A percentile compares a stretch with the other conserved stretches of the same genome.
These are phyloP conservation scores for Populus simonii DNA, from an alignment of 345 rosid species.

Conservation along the genomic window DNA sequence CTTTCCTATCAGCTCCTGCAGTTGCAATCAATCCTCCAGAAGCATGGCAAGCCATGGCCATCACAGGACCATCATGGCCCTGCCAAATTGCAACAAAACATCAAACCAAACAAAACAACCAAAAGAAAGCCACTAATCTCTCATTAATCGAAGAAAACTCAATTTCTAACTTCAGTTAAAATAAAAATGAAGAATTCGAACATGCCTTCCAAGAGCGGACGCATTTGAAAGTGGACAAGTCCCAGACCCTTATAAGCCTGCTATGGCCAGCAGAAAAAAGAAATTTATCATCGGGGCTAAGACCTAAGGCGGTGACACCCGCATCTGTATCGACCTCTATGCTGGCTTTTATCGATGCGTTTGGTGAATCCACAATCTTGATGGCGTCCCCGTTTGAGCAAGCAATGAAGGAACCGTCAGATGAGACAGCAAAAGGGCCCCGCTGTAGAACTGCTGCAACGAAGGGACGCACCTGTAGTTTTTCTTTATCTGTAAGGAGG, in stretches of 20 bases:
- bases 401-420: slow-evolving; percentile 71
- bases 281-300: slow-evolving; percentile 73
- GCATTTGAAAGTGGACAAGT: slow-evolving; percentile 65
- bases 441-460: no score
- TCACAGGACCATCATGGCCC: slow-evolving; percentile 95
- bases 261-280: slow-evolving; percentile 93
- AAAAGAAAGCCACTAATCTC: neutral
- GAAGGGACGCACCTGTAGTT: slow-evolving; percentile 49
- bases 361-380: slow-evolving; percentile 64
- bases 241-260: slow-evolving; percentile 89
- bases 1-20: slow-evolving; percentile 97
- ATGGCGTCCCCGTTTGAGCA: slow-evolving; percentile 75
- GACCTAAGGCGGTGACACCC: slow-evolving; percentile 62
- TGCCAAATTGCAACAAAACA: slow-evolving; percentile 16
- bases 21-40: slow-evolving; percentile 96
- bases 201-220: slow-evolving; percentile 90
- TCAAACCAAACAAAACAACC: neutral
- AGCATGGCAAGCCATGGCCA: slow-evolving; percentile 88
- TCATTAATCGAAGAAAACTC: neutral
- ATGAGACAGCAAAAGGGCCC: slow-evolving; percentile 75
- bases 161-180: neutral
- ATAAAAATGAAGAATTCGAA: no score
- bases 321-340: slow-evolving; percentile 69
- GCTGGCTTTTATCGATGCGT: slow-evolving; percentile 52
- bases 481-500: slow-evolving; percentile 51